Percentiles rank a stretch among this genome's conserved stretches.
Evolutionary conservation across 176 grass and related monocot genomes (phyloP).

Genomic region (barley (Hordeum vulgare)): MorexV3_pseudomolecules_assembly NC_058519.1:511504045-511504544

Average conservation of each 20-base stretch:
- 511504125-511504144: background rate
- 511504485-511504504: background rate
- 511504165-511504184: background rate
- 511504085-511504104: background rate
- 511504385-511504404: background rate
- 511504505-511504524: background rate
- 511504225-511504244: background rate
- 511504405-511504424: background rate
- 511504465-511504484: background rate
- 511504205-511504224: background rate
- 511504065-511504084: background rate
- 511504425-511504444: background rate
- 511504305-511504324: background rate
- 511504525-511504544: background rate
- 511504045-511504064: background rate
- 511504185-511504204: background rate
- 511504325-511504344: background rate
- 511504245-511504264: background rate
- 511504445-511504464: slow-evolving; percentile 7
- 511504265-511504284: background rate
- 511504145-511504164: slow-evolving; percentile 4
- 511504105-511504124: background rate
- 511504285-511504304: background rate
- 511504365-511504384: background rate
- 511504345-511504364: background rate